Evolutionary conservation across 352 stramenopile genomes (phyloP), one percentile per base, ranked within the genome.

Genomic region (Hyaloperonospora brassicae): DNA sequence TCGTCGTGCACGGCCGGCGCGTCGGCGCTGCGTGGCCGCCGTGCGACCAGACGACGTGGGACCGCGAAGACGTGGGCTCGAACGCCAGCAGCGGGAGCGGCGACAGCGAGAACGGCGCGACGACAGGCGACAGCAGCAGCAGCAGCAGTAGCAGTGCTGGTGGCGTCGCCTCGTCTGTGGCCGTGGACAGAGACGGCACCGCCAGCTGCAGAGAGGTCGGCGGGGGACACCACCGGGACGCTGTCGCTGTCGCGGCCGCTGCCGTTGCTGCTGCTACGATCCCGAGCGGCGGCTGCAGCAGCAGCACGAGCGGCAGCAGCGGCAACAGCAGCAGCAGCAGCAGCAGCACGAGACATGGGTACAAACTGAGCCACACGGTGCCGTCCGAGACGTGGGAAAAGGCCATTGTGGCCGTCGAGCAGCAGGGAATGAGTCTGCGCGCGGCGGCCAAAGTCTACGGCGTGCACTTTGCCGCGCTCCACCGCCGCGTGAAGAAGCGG

Each of bases 361-460:
- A 84, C 47, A 69, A 68, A 43, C 61, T 72, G 14, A 84, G 73
- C 42, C 69, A 81, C 50, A 84, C 73, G 10, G 73, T 84, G 17
- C 62, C 73, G n/a, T 46, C 68, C 14, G 68, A 84, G 44, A 76
- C 64, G 35, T 84, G 73, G 73, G 68, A 77, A 45, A 81, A 79
- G 42, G 73, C 73, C 13, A 84, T 84, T 36, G 71, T 60, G 0
- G 71, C 73, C 11, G 73, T 84, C 0, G 73, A 81, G 49, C 56
- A 76, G 34, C 66, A 79, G 35, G 73, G 73, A 7, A 81, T 84
- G 73, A 84, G 73, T 63, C 59, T 84, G 13, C 73, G 73, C 8
- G 58, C 66, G 0, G 70, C 73, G 4, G 73, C 73, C 31, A 70
- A 66, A 31, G 46, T 65, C 21, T 79, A 76, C 50, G 68, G 68